These are phyloP conservation scores for Litchi chinensis DNA, from an alignment of 345 rosid genomes.

Conservation along the genomic window DNA sequence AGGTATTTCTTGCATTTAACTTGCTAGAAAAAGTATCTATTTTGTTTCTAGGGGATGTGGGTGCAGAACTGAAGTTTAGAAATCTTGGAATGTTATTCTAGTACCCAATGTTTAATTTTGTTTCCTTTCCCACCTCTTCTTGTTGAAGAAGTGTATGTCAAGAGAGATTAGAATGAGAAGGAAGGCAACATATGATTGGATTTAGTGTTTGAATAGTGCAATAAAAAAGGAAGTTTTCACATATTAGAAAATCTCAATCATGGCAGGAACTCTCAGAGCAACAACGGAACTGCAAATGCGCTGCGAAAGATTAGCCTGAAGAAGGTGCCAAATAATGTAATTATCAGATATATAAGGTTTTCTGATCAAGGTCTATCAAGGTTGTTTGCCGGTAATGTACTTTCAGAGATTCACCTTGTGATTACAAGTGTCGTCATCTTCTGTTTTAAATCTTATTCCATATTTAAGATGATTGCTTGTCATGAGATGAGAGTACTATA, in stretches of 20 bases:
- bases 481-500: constrained; percentile 4
- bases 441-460: not conserved
- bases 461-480: constrained; percentile 23
- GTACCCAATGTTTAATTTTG: not conserved
- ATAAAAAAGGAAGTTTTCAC: not conserved
- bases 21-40: constrained; percentile 1
- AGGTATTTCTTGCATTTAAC: constrained; percentile 45
- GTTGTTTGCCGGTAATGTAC: constrained; percentile 8
- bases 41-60: constrained; percentile 1
- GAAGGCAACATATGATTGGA: not conserved
- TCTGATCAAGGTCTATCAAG: constrained; percentile 6
- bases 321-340: constrained; percentile 19
- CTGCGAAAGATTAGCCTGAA: constrained; percentile 43
- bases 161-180: not conserved
- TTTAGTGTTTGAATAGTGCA: not conserved
- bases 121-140: not conserved
- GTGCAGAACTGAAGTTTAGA: not conserved
- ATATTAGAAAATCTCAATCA: constrained; percentile 17
- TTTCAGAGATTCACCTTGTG: constrained; percentile 2
- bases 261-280: constrained; percentile 75
- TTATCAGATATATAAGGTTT: constrained; percentile 11
- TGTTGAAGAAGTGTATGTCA: constrained; percentile 1
- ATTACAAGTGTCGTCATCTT: constrained; percentile 12
- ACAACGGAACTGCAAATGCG: constrained; percentile 69
- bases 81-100: constrained; percentile 4